Conservation (phyloP, 1,284 basidiomycete species). For the Stereum hirsutum region DNA sequence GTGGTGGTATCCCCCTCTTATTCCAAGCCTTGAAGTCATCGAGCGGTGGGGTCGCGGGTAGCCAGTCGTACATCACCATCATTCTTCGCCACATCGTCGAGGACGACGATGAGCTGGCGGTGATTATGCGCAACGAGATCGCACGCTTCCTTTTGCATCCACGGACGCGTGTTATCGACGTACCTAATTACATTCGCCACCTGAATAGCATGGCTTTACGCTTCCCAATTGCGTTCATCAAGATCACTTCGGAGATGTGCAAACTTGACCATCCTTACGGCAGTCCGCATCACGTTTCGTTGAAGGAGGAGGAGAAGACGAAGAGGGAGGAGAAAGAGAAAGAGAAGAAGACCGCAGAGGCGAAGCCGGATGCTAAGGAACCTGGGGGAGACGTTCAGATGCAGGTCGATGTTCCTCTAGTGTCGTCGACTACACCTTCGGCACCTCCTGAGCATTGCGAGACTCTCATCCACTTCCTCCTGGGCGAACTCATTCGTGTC, state of each 20-base stretch:
- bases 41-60: slow-evolving; percentile 41
- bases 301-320: slow-evolving; percentile 18
- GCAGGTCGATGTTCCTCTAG: slow-evolving; percentile 2
- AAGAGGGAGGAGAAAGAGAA: slow-evolving; percentile 30
- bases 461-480: slow-evolving; percentile 60
- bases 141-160: slow-evolving; percentile 68
- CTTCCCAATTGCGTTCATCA: slow-evolving; percentile 73
- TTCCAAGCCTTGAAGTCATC: slow-evolving; percentile 55
- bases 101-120: slow-evolving; percentile 55
- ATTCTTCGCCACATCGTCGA: slow-evolving; percentile 91
- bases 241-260: slow-evolving; percentile 64
- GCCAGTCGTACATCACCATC: slow-evolving; percentile 79
- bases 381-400: slow-evolving; percentile 3
- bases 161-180: slow-evolving; percentile 64
- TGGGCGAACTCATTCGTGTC: slow-evolving; percentile 61
- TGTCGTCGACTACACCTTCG: slow-evolving; percentile 10
- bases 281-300: slow-evolving; percentile 51
- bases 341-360: slow-evolving; percentile 16
- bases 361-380: slow-evolving; percentile 14
- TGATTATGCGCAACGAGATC: slow-evolving; percentile 79
- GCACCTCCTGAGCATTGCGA: slow-evolving; percentile 44
- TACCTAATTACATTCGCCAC: slow-evolving; percentile 66
- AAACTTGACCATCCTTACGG: slow-evolving; percentile 63
- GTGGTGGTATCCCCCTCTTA: slow-evolving; percentile 54
- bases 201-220: slow-evolving; percentile 79